Base-by-base conservation (phyloP, 78 protist species). In the Dictyostelium capitatum region DNA sequence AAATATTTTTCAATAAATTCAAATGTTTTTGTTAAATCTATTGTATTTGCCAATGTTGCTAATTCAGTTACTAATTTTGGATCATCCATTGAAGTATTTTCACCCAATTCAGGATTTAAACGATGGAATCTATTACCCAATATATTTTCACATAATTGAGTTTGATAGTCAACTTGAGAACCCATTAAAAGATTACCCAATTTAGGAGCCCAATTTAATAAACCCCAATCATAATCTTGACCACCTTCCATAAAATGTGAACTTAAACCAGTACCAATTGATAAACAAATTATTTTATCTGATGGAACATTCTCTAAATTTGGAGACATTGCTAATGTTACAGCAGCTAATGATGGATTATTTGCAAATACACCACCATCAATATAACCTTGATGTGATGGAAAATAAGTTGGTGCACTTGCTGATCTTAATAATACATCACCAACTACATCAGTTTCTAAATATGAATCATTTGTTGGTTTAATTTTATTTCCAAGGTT, bases 301-400 rank as follows among this genome's bases (percentile, higher is more conserved):
- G 77, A 12, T 41, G 83, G 83, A 1, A 84, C 75, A 17, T 74
- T 77, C 19, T 84, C 92, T 4, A 46, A 48, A 7, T 51, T 32
- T 15, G 92, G 92, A 12, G 32, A 41, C 82, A 74, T 74, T 32
- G 92, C 92, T 8, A 84, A 51, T n/a, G 77, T 46, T 4, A 84
- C 54, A 28, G 95, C 95, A 0, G 83, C 41, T 17, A 90, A 23
- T 8, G 79, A 51, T 41, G 95, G 95, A 43, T 90, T 90, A 64
- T 90, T 90, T 41, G 87, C 82, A 32, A 90, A 90, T 6, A 90
- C 95, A 69, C 95, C 95, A 47, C 95, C 95, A 41, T 90, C 95
- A 20, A 90, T 83, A 51, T 64, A 90, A 14, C 89, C 89, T 65
- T 90, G 95, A 32, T 90, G 56, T 11, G 83, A 75, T 14, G 95